These are phyloP conservation scores for Rhizophora mangle DNA, from an alignment of 345 rosid genomes.

Conservation along the genomic window DNA sequence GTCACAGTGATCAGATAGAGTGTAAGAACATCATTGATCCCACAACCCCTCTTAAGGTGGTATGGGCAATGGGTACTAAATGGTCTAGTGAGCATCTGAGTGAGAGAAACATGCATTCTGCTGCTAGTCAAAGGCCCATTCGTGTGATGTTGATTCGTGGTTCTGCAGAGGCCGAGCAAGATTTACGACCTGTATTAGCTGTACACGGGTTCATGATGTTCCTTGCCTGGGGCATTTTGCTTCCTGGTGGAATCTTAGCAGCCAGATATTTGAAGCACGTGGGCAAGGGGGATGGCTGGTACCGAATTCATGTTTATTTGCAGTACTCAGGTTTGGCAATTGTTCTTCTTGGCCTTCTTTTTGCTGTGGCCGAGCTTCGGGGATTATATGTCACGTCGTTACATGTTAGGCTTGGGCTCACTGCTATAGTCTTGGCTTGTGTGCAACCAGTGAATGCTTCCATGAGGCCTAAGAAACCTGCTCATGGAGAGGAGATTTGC, in stretches of 20 bases:
- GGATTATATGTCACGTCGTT: slow-evolving; percentile 64
- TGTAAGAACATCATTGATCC: slow-evolving; percentile 84
- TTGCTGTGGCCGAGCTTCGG: slow-evolving; percentile 86
- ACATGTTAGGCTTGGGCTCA: slow-evolving; percentile 79
- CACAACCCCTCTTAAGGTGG: slow-evolving; percentile 84
- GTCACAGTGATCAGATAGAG: slow-evolving; percentile 44
- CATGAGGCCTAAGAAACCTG: slow-evolving; percentile 70
- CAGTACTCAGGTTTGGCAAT: slow-evolving; percentile 88
- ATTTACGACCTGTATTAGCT: slow-evolving; percentile 78
- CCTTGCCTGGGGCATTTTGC: slow-evolving; percentile 96
- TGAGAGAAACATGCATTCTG: slow-evolving; percentile 91
- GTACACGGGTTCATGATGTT: slow-evolving; percentile 99
- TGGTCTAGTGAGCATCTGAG: slow-evolving; percentile 69
- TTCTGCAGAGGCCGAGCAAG: slow-evolving; percentile 93
- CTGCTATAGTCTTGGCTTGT: slow-evolving; percentile 70
- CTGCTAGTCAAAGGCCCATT: slow-evolving; percentile 84
- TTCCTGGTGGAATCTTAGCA: slow-evolving; percentile 84
- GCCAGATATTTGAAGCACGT: slow-evolving; percentile 90
- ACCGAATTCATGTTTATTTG: slow-evolving; percentile 79
- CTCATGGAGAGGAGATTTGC: slow-evolving; percentile 50
- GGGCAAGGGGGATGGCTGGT: slow-evolving; percentile 89
- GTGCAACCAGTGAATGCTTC: slow-evolving; percentile 79
- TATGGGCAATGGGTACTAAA: slow-evolving; percentile 95
- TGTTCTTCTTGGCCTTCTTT: slow-evolving; percentile 75
- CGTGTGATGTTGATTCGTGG: slow-evolving; percentile 72